A percentile compares a stretch with the other conserved stretches of the same genome.
Evolutionary conservation across 2,329 filamentous ascomycete species (phyloP).

Genomic region (Alternaria consortialis): DNA sequence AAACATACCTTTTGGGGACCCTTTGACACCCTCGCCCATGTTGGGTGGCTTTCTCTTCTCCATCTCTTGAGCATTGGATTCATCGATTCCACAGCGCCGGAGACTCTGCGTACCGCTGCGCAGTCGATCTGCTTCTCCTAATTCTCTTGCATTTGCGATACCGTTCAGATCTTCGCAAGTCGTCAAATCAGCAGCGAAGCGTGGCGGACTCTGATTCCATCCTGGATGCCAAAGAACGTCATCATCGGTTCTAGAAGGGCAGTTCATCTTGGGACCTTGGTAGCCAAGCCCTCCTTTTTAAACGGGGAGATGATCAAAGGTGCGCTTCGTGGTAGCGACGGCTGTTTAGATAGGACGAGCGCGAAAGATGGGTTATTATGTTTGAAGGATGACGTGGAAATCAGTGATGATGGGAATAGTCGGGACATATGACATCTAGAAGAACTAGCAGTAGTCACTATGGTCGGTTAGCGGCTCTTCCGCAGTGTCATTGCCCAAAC

Average conservation of each 20-base stretch:
- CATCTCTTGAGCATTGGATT: slow-evolving; percentile 27
- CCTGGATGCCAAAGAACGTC: slow-evolving; percentile 36
- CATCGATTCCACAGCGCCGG: slow-evolving; percentile 24
- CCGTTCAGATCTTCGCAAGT: slow-evolving; percentile 44
- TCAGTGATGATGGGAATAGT: slow-evolving; percentile 15
- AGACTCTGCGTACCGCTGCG: slow-evolving; percentile 22
- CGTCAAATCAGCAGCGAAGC: slow-evolving; percentile 43
- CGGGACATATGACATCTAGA: slow-evolving; percentile 27
- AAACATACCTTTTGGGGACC: slow-evolving; percentile 27
- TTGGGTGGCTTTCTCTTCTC: slow-evolving; percentile 20
- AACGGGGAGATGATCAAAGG: background rate
- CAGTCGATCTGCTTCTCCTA: slow-evolving; percentile 35
- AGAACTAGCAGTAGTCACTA: slow-evolving; percentile 15
- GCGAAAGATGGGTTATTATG: slow-evolving; percentile 7
- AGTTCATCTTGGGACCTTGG: slow-evolving; percentile 36
- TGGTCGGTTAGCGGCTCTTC: slow-evolving; percentile 31
- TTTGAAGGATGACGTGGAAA: slow-evolving; percentile 28
- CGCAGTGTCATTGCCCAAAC: slow-evolving; percentile 25
- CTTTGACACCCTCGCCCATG: slow-evolving; percentile 40
- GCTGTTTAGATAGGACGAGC: background rate
- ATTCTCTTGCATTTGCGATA: slow-evolving; percentile 42
- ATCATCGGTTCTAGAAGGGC: slow-evolving; percentile 42
- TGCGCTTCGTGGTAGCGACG: background rate
- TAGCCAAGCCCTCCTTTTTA: background rate
- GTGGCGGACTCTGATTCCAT: slow-evolving; percentile 45